These are phyloP conservation scores for Phlebiopsis flavidoalba DNA, from an alignment of 768 basidiomycete species.

Conservation along the genomic window DNA sequence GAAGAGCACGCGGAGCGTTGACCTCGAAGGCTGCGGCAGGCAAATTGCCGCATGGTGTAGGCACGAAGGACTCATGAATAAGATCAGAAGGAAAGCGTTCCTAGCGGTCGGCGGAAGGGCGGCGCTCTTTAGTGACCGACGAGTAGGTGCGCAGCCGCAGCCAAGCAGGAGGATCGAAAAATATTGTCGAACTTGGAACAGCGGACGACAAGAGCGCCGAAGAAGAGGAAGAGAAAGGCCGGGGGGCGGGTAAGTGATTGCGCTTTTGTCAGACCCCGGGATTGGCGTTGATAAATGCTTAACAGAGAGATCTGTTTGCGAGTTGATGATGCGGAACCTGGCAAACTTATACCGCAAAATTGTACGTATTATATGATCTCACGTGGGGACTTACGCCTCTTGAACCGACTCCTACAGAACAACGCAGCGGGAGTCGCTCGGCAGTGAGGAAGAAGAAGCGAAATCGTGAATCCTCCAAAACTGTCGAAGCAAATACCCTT, in stretches of 20 bases:
- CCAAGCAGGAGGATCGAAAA: constrained; percentile 97
- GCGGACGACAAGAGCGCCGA: constrained; percentile 77
- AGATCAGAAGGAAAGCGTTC: constrained; percentile 90
- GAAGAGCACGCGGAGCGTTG: constrained; percentile 69
- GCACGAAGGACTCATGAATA: constrained; percentile 80
- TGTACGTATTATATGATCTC: constrained; percentile 36
- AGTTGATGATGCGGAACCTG: constrained; percentile 94
- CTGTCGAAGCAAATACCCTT: constrained; percentile 80
- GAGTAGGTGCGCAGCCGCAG: constrained; percentile 92
- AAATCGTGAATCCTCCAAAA: constrained; percentile 63
- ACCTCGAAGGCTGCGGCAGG: constrained; percentile 72
- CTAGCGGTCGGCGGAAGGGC: constrained; percentile 67
- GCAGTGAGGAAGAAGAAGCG: constrained; percentile 91
- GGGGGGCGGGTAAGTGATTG: constrained; percentile 60
- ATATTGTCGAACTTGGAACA: constrained; percentile 86
- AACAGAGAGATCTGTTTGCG: constrained; percentile 90
- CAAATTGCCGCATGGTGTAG: constrained; percentile 66
- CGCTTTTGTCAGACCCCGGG: background rate
- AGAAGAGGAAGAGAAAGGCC: constrained; percentile 83
- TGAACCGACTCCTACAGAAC: constrained; percentile 40
- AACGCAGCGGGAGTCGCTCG: constrained; percentile 66
- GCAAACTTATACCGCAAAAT: constrained; percentile 97
- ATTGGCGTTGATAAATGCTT: background rate
- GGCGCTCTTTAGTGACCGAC: constrained; percentile 79
- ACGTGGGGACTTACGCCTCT: too few relatives aligned